Base-by-base conservation (phyloP, 2,329 filamentous ascomycete species). In the Cercospora sp. region DNA sequence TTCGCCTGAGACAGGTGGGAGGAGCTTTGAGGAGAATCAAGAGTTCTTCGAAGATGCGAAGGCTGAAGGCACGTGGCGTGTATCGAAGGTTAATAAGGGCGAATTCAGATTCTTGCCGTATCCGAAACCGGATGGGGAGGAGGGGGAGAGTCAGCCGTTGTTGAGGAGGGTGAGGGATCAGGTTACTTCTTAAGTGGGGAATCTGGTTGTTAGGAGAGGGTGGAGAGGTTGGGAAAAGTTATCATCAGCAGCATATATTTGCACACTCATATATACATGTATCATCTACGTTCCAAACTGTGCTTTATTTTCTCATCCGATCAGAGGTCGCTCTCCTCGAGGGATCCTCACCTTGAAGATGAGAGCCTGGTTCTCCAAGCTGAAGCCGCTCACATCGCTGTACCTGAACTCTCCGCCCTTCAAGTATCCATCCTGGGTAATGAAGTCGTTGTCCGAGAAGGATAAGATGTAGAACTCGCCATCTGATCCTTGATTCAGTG, bases 401-500 rank as follows among this genome's bases (percentile, higher is more conserved):
- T 88, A 91, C 8, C 77, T 76, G 45, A 86, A 82, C 65, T 82
- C 79, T 5, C 89, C 89, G 68, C 83, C 71, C 60, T 91, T 86
- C 77, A 89, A 80, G 68, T 81, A 83, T 82, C 87, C 89, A 76
- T 92, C 82, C 77, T 92, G 89, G 0, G 90, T 92, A 66, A 92
- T 88, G 73, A 92, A 92, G 77, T 93, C 90, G 75, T 93, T 91
- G 73, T 92, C 90, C 66, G 86, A 90, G 60, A 91, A 79, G 12
- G 85, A 87, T 69, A 93, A 86, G 36, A 93, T 76, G 74, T 88
- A 91, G 77, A 87, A 92, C 78, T 91, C 87, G 28, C 86, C 84
- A 65, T 86, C 82, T 23, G 78, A 76, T 45, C 79, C 77, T 1
- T 69, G 65, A n/a, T 76, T 74, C 3, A 79, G 77, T 63, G 77